phyloP scores from a whole-genome alignment of 495 filamentous ascomycete genomes.

The Podospora anserina region DNA sequence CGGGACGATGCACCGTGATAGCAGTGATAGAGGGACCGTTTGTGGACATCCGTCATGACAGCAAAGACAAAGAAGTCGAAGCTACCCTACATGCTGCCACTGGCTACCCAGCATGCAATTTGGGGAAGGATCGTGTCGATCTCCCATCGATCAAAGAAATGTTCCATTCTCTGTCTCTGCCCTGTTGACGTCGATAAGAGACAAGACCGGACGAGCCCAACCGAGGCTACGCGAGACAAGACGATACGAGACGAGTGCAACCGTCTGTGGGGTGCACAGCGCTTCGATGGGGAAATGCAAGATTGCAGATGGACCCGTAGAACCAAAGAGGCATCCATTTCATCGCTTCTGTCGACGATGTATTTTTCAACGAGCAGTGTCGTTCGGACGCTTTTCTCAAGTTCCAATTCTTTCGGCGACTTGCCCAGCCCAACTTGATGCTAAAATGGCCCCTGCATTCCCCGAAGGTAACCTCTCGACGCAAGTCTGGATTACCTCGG shows the following conservation, averaged over 20 bases:
- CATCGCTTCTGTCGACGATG: background rate
- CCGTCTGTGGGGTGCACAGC: background rate
- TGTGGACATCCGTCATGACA: background rate
- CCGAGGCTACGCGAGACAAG: conserved; percentile 1
- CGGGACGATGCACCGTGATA: conserved; percentile 13
- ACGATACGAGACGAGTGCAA: conserved; percentile 2
- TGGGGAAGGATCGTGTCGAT: background rate
- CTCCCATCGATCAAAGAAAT: background rate
- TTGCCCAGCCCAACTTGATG: background rate
- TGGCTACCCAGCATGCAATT: background rate
- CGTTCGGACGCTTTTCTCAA: background rate
- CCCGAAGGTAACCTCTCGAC: conserved; percentile 24
- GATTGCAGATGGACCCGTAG: background rate
- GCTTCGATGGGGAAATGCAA: background rate
- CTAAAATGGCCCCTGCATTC: conserved; percentile 23
- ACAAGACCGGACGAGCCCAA: conserved; percentile 1
- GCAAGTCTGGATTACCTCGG: conserved; percentile 23
- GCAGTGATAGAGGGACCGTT: background rate
- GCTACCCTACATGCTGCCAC: background rate
- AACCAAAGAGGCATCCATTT: background rate
- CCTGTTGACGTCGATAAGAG: conserved; percentile 2
- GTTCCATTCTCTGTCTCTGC: background rate
- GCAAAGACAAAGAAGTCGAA: background rate
- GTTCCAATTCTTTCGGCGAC: conserved; percentile 5
- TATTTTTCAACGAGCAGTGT: background rate